Evolutionary conservation across 2,329 filamentous ascomycete species (phyloP).

Genomic region (Fusarium sp.): DNA sequence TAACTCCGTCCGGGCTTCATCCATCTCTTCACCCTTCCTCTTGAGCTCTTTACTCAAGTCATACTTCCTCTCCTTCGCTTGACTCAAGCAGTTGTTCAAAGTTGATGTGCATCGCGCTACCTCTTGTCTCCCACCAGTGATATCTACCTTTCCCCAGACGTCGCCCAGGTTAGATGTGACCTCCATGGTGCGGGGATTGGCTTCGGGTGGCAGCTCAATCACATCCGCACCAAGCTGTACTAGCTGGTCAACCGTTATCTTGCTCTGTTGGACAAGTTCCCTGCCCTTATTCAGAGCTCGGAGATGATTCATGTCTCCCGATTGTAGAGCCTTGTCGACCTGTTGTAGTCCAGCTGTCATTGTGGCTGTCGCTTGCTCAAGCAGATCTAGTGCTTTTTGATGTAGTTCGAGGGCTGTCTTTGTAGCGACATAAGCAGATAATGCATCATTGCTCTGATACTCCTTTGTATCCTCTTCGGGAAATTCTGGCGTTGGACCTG

Average conservation of each 20-base stretch:
- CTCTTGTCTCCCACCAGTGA: conserved; percentile 54
- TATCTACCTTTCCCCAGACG: conserved; percentile 61
- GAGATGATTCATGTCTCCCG: conserved; percentile 44
- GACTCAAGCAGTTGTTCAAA: conserved; percentile 45
- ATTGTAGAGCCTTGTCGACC: conserved; percentile 54
- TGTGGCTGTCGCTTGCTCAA: conserved; percentile 49
- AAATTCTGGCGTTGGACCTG: conserved; percentile 60
- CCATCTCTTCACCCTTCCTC: conserved; percentile 43
- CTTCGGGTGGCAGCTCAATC: conserved; percentile 44
- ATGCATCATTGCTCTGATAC: conserved; percentile 45
- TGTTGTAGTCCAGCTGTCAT: conserved; percentile 49
- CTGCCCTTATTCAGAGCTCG: conserved; percentile 23
- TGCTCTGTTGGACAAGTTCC: conserved; percentile 14
- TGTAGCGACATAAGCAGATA: conserved; percentile 50
- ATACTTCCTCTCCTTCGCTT: conserved; percentile 45
- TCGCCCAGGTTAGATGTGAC: conserved; percentile 51
- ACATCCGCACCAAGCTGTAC: conserved; percentile 20
- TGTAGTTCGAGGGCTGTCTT: conserved; percentile 52
- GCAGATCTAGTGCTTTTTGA: conserved; percentile 50
- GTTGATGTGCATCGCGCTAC: conserved; percentile 47
- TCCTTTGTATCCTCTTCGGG: conserved; percentile 63
- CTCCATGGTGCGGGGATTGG: conserved; percentile 55
- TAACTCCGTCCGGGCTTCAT: conserved; percentile 49
- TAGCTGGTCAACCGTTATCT: conserved; percentile 19
- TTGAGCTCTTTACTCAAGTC: conserved; percentile 46